phyloP scores from a whole-genome alignment of 495 filamentous ascomycete genomes.

The Aspergillus egyptiacus region DNA sequence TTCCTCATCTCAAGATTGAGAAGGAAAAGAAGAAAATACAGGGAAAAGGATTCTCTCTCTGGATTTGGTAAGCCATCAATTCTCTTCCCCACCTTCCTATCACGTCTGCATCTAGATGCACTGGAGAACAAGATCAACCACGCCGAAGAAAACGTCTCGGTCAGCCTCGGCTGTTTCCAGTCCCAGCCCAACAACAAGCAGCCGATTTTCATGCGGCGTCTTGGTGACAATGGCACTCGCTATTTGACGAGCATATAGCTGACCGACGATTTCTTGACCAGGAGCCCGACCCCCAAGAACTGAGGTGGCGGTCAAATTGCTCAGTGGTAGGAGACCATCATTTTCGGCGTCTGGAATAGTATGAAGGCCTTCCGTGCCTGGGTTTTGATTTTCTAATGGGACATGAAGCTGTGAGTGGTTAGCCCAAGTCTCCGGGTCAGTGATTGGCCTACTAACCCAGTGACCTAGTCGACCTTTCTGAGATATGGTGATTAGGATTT shows the following conservation, averaged over 20 bases:
- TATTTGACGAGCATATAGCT: constrained; percentile 83
- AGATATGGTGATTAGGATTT: constrained; percentile 83
- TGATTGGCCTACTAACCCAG: constrained; percentile 59
- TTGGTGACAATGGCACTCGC: constrained; percentile 68
- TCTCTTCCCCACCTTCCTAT: background rate
- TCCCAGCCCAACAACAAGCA: constrained; percentile 77
- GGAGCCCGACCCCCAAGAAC: constrained; percentile 77
- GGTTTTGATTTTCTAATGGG: constrained; percentile 63
- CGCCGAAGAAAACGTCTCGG: constrained; percentile 71
- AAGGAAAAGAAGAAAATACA: constrained; percentile 15
- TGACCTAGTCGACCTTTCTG: constrained; percentile 82
- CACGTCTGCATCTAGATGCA: constrained; percentile 51
- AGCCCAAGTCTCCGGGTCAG: constrained; percentile 12
- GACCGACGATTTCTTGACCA: constrained; percentile 75
- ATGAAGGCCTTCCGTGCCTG: constrained; percentile 45
- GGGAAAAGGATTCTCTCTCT: constrained; percentile 14
- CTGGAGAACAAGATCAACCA: constrained; percentile 73
- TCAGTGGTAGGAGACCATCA: constrained; percentile 63
- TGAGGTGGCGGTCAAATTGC: constrained; percentile 79
- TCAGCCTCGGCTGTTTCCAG: constrained; percentile 56
- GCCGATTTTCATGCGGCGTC: constrained; percentile 68
- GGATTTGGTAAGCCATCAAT: constrained; percentile 13
- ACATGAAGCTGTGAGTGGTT: constrained; percentile 69
- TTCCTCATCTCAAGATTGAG: constrained; percentile 8
- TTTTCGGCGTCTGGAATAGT: constrained; percentile 44